These are phyloP conservation scores for Aeschynomene evenia DNA, from an alignment of 306 rosid genomes.

Conservation along the genomic window DNA sequence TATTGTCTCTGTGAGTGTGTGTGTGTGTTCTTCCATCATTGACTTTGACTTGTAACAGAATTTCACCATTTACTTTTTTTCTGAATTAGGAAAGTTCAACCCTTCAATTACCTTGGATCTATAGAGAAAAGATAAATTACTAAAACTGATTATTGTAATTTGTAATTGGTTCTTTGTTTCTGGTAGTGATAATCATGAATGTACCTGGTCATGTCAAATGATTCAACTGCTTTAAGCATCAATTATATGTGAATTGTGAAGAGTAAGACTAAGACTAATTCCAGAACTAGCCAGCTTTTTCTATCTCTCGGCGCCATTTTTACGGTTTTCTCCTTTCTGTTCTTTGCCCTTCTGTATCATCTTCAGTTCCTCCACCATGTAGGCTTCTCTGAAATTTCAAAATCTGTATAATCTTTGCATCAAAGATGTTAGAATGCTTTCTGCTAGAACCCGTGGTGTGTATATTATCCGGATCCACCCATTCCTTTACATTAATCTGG, in stretches of 20 bases:
- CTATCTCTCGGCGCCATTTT: background rate
- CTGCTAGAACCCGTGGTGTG: background rate
- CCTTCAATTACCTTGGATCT: conserved; percentile 28
- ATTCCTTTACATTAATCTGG: background rate
- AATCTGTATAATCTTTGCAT: conserved; percentile 1
- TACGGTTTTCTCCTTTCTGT: background rate
- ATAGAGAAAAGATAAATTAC: background rate
- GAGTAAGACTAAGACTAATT: background rate
- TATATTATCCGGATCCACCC: conserved; percentile 1
- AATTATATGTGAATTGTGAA: conserved; percentile 4
- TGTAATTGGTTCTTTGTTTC: conserved; percentile 13
- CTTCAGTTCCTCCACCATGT: background rate
- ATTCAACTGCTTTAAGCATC: background rate
- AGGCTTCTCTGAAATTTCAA: background rate
- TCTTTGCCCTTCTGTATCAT: background rate
- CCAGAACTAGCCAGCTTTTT: background rate
- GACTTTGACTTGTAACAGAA: conserved; percentile 13
- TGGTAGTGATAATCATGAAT: background rate
- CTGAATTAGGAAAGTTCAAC: background rate
- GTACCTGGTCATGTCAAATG: background rate
- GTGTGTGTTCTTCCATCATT: conserved; percentile 17
- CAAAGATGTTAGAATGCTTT: background rate
- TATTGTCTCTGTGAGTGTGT: too few species aligned
- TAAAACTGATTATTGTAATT: background rate
- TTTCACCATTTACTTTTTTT: conserved; percentile 13